These are phyloP conservation scores for Acacia acuminata DNA, from an alignment of 306 rosid species.

Conservation along the genomic window DNA sequence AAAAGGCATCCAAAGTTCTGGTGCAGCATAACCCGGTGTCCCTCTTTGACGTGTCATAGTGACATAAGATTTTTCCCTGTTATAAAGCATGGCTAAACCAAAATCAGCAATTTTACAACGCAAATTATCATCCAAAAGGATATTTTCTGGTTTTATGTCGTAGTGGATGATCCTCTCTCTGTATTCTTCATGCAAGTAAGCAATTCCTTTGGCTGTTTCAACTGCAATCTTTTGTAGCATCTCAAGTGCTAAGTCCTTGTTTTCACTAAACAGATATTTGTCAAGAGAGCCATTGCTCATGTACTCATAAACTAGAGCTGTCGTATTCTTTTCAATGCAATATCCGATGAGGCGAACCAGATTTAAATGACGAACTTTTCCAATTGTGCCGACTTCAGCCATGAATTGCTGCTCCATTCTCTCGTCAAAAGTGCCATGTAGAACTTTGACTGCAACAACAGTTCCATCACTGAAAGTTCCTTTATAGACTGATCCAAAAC, in stretches of 20 bases:
- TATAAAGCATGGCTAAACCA: constrained; percentile 39
- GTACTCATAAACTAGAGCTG: constrained; percentile 43
- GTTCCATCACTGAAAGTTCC: constrained; percentile 32
- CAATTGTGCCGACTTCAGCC: constrained; percentile 45
- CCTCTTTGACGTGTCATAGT: constrained; percentile 39
- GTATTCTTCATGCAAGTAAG: constrained; percentile 45
- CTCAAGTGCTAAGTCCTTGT: constrained; percentile 20
- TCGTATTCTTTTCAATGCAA: constrained; percentile 32
- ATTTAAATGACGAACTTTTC: constrained; percentile 42
- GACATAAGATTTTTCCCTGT: constrained; percentile 36
- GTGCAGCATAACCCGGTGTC: constrained; percentile 47
- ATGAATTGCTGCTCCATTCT: constrained; percentile 39
- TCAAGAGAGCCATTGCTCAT: constrained; percentile 38
- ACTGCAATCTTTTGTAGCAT: constrained; percentile 37
- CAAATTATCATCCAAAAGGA: constrained; percentile 34
- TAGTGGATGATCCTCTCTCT: constrained; percentile 40
- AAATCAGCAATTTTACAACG: constrained; percentile 40
- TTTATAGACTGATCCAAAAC: constrained; percentile 40
- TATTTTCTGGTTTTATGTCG: constrained; percentile 45
- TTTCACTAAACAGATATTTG: constrained; percentile 26
- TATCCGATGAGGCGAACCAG: constrained; percentile 41
- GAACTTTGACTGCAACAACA: constrained; percentile 35
- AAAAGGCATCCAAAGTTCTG: constrained; percentile 43
- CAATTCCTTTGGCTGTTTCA: constrained; percentile 39
- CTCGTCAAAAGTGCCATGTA: constrained; percentile 19